Evolutionary conservation across 192 early-diverging fungal genomes (phyloP).

Genomic region (Geranomyces michiganensis): DNA sequence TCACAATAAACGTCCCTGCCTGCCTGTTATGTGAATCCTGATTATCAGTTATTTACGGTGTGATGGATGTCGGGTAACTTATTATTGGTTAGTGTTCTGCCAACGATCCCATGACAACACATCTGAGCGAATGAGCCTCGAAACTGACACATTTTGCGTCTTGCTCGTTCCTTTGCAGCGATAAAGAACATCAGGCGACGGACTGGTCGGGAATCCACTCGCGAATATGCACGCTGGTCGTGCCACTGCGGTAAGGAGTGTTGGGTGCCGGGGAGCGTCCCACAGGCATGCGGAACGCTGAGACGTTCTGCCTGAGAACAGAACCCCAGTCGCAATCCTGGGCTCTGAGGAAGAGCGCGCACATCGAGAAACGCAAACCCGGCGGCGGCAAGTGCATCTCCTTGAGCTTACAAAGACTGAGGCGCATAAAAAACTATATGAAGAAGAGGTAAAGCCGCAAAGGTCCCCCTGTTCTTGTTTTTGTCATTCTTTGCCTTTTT

Average conservation of each 20-base stretch:
- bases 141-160: neutral
- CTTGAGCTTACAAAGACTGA: slow-evolving; percentile 55
- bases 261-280: neutral
- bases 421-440: slow-evolving; percentile 63
- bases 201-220: slow-evolving; percentile 59
- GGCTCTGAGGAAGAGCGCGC: slow-evolving; percentile 62
- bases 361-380: slow-evolving; percentile 46
- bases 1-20: no score
- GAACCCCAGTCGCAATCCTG: slow-evolving; percentile 53
- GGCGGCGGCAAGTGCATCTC: slow-evolving; percentile 49
- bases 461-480: no score
- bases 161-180: slow-evolving; percentile 30
- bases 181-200: slow-evolving; percentile 54
- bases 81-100: no score
- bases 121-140: neutral
- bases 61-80: slow-evolving; percentile 60
- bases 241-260: slow-evolving; percentile 46
- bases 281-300: slow-evolving; percentile 1
- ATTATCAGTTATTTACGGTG: slow-evolving; percentile 52
- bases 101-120: no score
- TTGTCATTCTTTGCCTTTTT: no score
- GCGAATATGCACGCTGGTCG: slow-evolving; percentile 53
- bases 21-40: no score
- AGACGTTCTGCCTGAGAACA: slow-evolving; percentile 10
- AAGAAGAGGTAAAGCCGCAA: slow-evolving; percentile 51